These are phyloP conservation scores for Blastomyces emzantsi DNA, from an alignment of 2,329 filamentous ascomycete genomes.

Conservation along the genomic window DNA sequence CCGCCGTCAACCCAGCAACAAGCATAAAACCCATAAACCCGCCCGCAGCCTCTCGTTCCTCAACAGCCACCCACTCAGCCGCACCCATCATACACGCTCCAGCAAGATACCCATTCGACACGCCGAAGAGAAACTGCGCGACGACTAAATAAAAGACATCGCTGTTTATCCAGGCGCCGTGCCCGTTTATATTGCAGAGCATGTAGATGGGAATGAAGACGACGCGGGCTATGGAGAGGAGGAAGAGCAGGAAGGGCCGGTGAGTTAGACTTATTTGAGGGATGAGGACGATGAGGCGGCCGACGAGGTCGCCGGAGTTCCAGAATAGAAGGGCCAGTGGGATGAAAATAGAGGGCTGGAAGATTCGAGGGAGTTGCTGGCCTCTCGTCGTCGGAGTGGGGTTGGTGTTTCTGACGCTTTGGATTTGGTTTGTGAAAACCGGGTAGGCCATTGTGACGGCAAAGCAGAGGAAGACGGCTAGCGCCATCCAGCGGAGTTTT, in stretches of 20 bases:
- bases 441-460: constrained; percentile 87
- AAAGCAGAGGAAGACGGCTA: constrained; percentile 74
- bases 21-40: constrained; percentile 90
- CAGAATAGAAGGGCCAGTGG: constrained; percentile 85
- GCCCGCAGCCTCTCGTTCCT: constrained; percentile 79
- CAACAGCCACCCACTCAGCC: constrained; percentile 66
- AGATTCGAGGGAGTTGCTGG: constrained; percentile 51
- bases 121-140: constrained; percentile 74
- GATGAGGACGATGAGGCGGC: constrained; percentile 59
- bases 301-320: constrained; percentile 80
- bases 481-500: constrained; percentile 70
- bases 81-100: constrained; percentile 89
- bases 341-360: constrained; percentile 65
- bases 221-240: constrained; percentile 55
- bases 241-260: constrained; percentile 58
- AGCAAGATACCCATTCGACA: constrained; percentile 79
- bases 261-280: constrained; percentile 49
- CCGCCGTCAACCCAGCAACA: constrained; percentile 70
- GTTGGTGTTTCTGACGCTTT: constrained; percentile 37
- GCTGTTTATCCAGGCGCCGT: constrained; percentile 63
- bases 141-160: constrained; percentile 81
- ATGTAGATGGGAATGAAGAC: constrained; percentile 76
- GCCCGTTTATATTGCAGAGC: constrained; percentile 76
- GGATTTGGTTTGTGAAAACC: constrained; percentile 69
- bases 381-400: constrained; percentile 20